Conservation (phyloP, 1,284 basidiomycete genomes). For the Coniophora puteana region DNA sequence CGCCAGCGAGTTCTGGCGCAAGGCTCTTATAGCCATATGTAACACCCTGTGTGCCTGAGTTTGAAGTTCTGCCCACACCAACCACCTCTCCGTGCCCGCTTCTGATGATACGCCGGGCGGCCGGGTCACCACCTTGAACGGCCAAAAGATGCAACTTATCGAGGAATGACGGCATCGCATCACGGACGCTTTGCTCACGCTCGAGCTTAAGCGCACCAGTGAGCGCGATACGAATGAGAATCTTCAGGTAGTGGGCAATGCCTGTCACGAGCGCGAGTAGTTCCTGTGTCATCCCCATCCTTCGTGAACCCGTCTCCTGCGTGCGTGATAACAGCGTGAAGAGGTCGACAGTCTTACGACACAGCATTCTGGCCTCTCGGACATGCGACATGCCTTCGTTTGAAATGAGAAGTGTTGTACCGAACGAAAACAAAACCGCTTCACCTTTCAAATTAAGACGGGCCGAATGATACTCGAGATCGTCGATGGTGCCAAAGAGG, state of each 20-base stretch:
- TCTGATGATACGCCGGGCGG: conserved; percentile 67
- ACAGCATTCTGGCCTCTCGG: conserved; percentile 96
- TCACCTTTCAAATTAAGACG: conserved; percentile 80
- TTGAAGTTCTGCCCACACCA: conserved; percentile 40
- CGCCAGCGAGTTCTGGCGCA: conserved; percentile 84
- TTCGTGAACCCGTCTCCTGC: conserved; percentile 84
- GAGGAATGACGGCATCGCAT: conserved; percentile 88
- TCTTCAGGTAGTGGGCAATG: conserved; percentile 98
- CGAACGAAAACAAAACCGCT: conserved; percentile 6
- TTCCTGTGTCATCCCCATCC: conserved; percentile 97
- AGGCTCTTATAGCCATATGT: conserved; percentile 88
- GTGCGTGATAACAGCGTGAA: conserved; percentile 97
- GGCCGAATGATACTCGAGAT: conserved; percentile 90
- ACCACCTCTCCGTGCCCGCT: conserved; percentile 60
- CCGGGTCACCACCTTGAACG: conserved; percentile 82
- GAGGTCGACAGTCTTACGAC: conserved; percentile 98
- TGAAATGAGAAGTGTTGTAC: conserved; percentile 14
- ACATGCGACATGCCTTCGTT: conserved; percentile 97
- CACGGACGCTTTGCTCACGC: conserved; percentile 78
- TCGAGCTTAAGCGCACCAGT: conserved; percentile 96
- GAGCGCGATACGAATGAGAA: conserved; percentile 96
- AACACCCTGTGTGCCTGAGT: conserved; percentile 73
- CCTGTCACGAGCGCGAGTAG: conserved; percentile 97
- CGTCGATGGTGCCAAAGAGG: conserved; percentile 95
- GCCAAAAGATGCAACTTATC: conserved; percentile 91